Evolutionary conservation across 495 filamentous ascomycete species (phyloP).

Genomic region (Articulospora tetracladia): DNA sequence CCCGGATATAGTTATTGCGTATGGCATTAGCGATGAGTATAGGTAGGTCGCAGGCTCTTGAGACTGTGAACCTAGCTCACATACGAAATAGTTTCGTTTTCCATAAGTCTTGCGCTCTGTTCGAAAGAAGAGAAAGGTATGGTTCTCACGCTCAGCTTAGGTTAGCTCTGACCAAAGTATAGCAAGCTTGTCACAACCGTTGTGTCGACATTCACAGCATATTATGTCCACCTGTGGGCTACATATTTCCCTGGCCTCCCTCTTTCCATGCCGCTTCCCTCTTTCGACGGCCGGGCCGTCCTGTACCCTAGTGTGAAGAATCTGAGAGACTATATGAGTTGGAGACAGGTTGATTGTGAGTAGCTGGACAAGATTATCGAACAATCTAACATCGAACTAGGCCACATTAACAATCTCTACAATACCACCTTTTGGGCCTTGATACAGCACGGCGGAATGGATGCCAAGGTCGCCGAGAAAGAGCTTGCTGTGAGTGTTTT

Average conservation of each 20-base stretch:
- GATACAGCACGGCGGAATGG: slow-evolving; percentile 72
- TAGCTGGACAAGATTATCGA: neutral
- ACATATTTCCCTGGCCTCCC: slow-evolving; percentile 65
- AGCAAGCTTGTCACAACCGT: slow-evolving; percentile 90
- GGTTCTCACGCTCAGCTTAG: slow-evolving; percentile 2
- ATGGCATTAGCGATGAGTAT: slow-evolving; percentile 92
- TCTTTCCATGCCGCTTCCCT: slow-evolving; percentile 72
- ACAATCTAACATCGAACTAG: slow-evolving; percentile 34
- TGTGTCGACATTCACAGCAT: slow-evolving; percentile 87
- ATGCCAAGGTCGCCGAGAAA: slow-evolving; percentile 71
- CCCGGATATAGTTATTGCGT: slow-evolving; percentile 80
- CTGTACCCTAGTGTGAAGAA: slow-evolving; percentile 76
- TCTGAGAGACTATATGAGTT: slow-evolving; percentile 90
- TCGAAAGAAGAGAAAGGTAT: slow-evolving; percentile 83
- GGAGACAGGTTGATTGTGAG: slow-evolving; percentile 94
- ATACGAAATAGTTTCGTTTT: slow-evolving; percentile 72
- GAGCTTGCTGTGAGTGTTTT: slow-evolving; percentile 56
- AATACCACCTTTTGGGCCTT: slow-evolving; percentile 96
- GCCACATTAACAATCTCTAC: slow-evolving; percentile 97
- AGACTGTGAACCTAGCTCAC: neutral
- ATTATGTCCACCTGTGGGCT: slow-evolving; percentile 81
- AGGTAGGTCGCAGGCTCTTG: slow-evolving; percentile 44
- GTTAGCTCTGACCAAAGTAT: slow-evolving; percentile 2
- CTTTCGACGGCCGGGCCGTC: slow-evolving; percentile 89
- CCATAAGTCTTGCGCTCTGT: slow-evolving; percentile 72